Evolutionary conservation across 176 grass and related monocot genomes (phyloP), one percentile per base, ranked within the genome.

Genomic region (Eremochloa ophiuroides): DNA sequence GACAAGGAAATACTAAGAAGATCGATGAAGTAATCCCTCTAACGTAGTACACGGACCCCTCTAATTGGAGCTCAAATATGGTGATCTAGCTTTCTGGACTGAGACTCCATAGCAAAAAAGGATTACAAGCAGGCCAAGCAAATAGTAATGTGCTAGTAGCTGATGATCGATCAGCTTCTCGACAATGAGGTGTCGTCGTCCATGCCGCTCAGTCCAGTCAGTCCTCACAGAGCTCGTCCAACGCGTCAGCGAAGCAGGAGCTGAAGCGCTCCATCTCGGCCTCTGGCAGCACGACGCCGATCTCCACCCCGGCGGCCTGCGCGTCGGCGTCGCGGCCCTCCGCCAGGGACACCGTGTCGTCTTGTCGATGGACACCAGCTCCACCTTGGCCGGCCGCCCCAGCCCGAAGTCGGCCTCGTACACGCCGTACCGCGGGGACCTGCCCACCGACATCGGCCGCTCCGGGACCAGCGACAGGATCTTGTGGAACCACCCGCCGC

Each of bases 321-420:
- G 14, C 14, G 47, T 20, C 47, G 16, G 82, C 88, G 71, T 88
- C 86, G 39, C 91, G 46, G 34, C 87, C 74, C 84, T 99, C 96
- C 0, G 96, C 93, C 39, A 99, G 67, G 5, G 96, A 95, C 66
- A 99, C 84, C 6, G 96, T 99, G 37, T 93, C 96, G 96, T 99
- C 80, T 99, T 93, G 84, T 93, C 90, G 42, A 99, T 93, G 69
- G 96, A 91, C 41, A 88, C 59, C 71, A 95, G 81, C 88, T 99
- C 96, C 26, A 99, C 96, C 78, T 95, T 99, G 48, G 4, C 40
- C 8, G 93, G 96, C 66, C 60, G 76, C 2, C 95, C 92, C 8
- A 85, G 83, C 5, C 96, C 96, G 25, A 99, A 95, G 65, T 99
- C 91, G 6, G 85, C 78, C 4, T 81, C 96, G 81, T 99, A 99